Base-by-base conservation (phyloP, 495 filamentous ascomycete species). In the Glarea lozoyensis region DNA sequence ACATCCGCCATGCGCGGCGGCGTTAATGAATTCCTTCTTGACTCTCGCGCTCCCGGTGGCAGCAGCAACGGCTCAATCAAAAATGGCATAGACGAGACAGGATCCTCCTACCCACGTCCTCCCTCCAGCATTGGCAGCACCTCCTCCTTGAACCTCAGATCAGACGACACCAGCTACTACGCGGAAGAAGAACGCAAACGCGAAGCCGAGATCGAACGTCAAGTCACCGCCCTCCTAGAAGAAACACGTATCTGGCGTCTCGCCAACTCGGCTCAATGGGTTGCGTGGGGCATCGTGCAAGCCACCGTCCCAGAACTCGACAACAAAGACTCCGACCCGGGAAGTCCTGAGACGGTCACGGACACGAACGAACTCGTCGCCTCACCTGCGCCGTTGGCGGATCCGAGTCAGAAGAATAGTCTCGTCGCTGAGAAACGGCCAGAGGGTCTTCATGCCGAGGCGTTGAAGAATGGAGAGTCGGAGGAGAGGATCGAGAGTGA, bases 231-330 rank as follows among this genome's bases (percentile, higher is more conserved):
- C 40, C 66, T 97, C 20, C 55, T 93, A 50, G 73, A 79, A 20
- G 87, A 97, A 63, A 78, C 84, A 7, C 66, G 77, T 18, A 66
- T 90, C 30, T 99, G 93, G 93, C 76, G 90, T 3, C 70, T 83
- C 2, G 84, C 87, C 2, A 88, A 87, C 59, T 84, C 81, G 15
- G 89, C 86, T 2, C 81, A 88, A 58, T 99, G 93, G 93, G 78
- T 88, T 19, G 84, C 86, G 1, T 99, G 93, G 92, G 92, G 92
- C 20, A 85, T 96, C 35, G 81, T 97, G 39, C 93, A 97, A 65
- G 90, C 92, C 19, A 90, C 90, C 57, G 69, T 87, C 4, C 73
- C 83, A 0, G 87, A 76, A 3, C 50, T 69, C 34, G 61, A 67
- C 18, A 41, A 33, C 21, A 48, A 20, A 19, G 18, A 10, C 9